Evolutionary conservation across 805 yeast species (phyloP).

Genomic region (Saccharomyces jurei): DNA sequence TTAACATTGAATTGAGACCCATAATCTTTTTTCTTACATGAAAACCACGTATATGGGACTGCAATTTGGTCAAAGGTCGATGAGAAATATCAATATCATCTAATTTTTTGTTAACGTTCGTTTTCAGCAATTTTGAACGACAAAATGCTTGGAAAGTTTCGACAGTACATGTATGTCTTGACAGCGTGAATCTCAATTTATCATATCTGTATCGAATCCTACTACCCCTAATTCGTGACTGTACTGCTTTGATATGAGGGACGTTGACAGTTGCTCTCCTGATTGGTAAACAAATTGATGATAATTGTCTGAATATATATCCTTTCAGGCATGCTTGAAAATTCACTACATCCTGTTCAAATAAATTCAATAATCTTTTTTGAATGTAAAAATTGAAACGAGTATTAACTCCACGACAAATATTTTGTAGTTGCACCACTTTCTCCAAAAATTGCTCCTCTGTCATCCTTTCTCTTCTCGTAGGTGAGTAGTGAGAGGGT

Average conservation of each 20-base stretch:
- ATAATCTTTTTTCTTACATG: conserved; percentile 2
- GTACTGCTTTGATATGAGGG: conserved; percentile 40
- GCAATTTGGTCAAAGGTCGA: conserved; percentile 16
- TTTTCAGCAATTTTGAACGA: conserved; percentile 33
- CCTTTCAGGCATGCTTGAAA: conserved; percentile 51
- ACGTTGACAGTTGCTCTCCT: not conserved
- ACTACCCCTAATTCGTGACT: conserved; percentile 47
- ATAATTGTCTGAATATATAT: conserved; percentile 13
- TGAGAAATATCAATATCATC: conserved; percentile 2
- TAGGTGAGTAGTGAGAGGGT: conserved; percentile 25
- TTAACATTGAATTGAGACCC: conserved; percentile 23
- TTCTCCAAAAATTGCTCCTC: conserved; percentile 23
- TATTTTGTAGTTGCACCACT: conserved; percentile 54
- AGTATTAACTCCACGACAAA: conserved; percentile 58
- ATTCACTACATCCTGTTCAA: conserved; percentile 40
- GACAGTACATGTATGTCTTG: conserved; percentile 23
- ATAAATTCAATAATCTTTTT: conserved; percentile 51
- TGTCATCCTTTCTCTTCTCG: conserved; percentile 23
- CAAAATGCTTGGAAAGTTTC: conserved; percentile 33
- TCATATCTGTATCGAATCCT: conserved; percentile 22
- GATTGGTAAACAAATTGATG: conserved; percentile 1
- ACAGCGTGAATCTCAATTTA: conserved; percentile 14
- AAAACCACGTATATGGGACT: conserved; percentile 19
- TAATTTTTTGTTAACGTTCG: conserved; percentile 2
- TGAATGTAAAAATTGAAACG: conserved; percentile 59